Percentiles rank a stretch among this genome's conserved stretches.
These are phyloP conservation scores for Kazachstania psychrophila DNA, from an alignment of 805 yeast species.

Conservation along the genomic window DNA sequence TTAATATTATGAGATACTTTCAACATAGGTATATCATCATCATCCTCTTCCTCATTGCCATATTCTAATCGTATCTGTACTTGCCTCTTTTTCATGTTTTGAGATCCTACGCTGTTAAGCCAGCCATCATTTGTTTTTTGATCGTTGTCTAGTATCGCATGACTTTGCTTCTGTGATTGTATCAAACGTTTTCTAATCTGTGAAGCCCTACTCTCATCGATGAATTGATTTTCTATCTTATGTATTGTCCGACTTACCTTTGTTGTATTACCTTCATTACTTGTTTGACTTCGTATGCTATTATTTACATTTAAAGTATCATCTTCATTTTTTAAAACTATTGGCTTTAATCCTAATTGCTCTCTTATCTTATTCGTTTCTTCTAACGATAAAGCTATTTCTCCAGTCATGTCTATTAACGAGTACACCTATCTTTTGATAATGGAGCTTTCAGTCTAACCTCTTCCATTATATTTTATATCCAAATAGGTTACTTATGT, in stretches of 20 bases:
- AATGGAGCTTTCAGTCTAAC: no score
- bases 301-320: neutral
- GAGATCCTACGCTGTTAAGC: constrained; percentile 20
- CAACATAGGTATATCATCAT: constrained; percentile 27
- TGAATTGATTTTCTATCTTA: constrained; percentile 5
- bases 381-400: constrained; percentile 28
- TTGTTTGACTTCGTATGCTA: neutral
- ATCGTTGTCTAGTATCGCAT: neutral
- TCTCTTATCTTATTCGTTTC: constrained; percentile 38
- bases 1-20: constrained; percentile 43
- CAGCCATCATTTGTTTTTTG: constrained; percentile 13
- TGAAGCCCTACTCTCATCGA: constrained; percentile 8
- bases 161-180: constrained; percentile 2
- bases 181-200: constrained; percentile 18
- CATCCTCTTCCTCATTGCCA: constrained; percentile 16
- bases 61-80: neutral
- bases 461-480: neutral
- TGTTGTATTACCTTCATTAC: neutral
- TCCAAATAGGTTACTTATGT: neutral
- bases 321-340: constrained; percentile 16
- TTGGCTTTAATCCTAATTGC: constrained; percentile 34
- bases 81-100: constrained; percentile 2
- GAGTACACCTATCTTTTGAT: no score
- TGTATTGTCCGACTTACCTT: constrained; percentile 3
- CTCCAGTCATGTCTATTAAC: no score